Percentiles rank a stretch among this genome's conserved stretches.
phyloP scores from a whole-genome alignment of 306 rosid species.

The Glycyrrhiza uralensis region DNA sequence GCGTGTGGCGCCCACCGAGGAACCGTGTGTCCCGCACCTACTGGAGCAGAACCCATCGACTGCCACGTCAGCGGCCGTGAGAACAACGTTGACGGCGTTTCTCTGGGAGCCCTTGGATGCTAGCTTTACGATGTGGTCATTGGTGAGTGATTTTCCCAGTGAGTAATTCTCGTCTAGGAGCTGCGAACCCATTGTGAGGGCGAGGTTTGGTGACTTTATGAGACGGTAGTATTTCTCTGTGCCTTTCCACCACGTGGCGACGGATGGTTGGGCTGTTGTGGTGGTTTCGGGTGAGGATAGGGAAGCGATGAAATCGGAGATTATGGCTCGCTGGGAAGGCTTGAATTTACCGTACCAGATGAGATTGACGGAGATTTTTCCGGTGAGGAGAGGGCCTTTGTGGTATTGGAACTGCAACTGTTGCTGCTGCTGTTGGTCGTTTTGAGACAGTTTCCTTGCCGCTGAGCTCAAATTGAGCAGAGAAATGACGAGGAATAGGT shows the following conservation, averaged over 20 bases:
- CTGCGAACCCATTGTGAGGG: constrained; percentile 43
- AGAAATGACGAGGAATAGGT: constrained; percentile 19
- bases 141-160: constrained; percentile 52
- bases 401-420: constrained; percentile 60
- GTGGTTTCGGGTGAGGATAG: constrained; percentile 41
- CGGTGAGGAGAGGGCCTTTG: constrained; percentile 63
- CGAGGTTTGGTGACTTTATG: constrained; percentile 16
- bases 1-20: constrained; percentile 4
- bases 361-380: constrained; percentile 53
- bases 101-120: constrained; percentile 44
- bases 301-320: constrained; percentile 65
- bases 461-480: constrained; percentile 39
- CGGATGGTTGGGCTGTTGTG: constrained; percentile 37
- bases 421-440: constrained; percentile 23
- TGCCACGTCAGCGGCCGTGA: constrained; percentile 48
- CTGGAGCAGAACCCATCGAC: constrained; percentile 60
- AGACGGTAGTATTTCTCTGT: constrained; percentile 43
- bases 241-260: constrained; percentile 54
- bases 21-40: constrained; percentile 54
- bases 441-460: constrained; percentile 37
- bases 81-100: constrained; percentile 46
- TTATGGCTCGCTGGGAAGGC: constrained; percentile 55
- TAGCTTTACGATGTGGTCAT: constrained; percentile 22
- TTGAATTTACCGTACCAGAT: constrained; percentile 78
- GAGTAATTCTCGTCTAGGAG: constrained; percentile 34